These are phyloP conservation scores for Triangularia verruculosa DNA, from an alignment of 2,329 filamentous ascomycete species.

Conservation along the genomic window DNA sequence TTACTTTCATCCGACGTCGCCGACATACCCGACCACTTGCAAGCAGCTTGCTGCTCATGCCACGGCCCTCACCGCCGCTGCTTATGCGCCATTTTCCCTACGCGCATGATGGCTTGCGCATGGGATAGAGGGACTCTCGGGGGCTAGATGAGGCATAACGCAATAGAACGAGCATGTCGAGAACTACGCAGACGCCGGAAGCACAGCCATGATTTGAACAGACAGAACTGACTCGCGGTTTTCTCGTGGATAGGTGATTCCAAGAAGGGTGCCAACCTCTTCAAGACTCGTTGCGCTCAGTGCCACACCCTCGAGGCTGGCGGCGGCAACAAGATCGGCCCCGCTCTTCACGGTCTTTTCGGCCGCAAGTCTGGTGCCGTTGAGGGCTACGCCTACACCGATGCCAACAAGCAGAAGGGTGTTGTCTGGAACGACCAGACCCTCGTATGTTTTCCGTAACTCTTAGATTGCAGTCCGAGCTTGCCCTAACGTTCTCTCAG, in stretches of 20 bases:
- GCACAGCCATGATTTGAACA: neutral
- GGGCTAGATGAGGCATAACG: neutral
- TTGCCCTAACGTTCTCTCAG: constrained; percentile 42
- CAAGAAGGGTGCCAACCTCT: constrained; percentile 97
- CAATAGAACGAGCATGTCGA: constrained; percentile 4
- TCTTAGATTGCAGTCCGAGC: neutral
- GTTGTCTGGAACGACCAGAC: constrained; percentile 83
- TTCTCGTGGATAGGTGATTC: constrained; percentile 64
- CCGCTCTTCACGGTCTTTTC: constrained; percentile 94
- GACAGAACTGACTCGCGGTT: neutral
- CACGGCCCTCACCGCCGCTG: neutral
- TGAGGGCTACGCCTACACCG: constrained; percentile 94
- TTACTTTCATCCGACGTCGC: neutral
- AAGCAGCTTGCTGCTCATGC: neutral
- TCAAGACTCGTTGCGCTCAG: constrained; percentile 98
- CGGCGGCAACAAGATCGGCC: constrained; percentile 97
- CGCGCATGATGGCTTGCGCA: constrained; percentile 4
- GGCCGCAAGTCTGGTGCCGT: constrained; percentile 92
- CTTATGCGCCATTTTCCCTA: constrained; percentile 21
- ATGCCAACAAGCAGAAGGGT: constrained; percentile 98
- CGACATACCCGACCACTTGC: neutral
- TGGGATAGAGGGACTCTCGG: neutral
- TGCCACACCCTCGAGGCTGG: constrained; percentile 93
- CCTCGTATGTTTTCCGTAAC: constrained; percentile 57
- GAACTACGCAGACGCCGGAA: neutral